Base-by-base conservation (phyloP, 768 basidiomycete species). In the Mycena latifolia region DNA sequence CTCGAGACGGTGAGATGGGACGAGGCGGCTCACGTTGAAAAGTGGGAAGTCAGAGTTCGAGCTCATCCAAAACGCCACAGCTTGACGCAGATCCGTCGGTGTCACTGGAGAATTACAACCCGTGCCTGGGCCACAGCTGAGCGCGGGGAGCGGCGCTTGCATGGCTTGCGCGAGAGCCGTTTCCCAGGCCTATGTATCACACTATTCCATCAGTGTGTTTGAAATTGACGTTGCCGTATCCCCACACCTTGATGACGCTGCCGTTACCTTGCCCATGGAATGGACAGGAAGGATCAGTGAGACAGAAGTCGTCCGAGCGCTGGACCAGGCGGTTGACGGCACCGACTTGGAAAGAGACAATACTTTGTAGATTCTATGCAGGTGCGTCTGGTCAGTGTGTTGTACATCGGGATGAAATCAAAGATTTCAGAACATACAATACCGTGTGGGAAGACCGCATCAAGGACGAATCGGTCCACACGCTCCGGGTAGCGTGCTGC, bases 241-340 rank as follows among this genome's bases (percentile, higher is more conserved):
- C 24, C 9, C 50, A 27, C 24, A 62, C 61, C 74, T 86, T 17
- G 83, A 86, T 5, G 83, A 80, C 71, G 69, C 65, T 66, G 31
- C 71, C 71, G n/a, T 69, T 69, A 1, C 71, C 71, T 28, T 71
- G 68, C 1, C 45, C 46, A 50, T 71, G 46, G 56, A 71, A 71
- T 0, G 71, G 71, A 37, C 71, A 71, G 1, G 68, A 28, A 11
- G 71, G 24, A 47, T 72, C 60, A 37, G 22, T 50, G 39, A 69
- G 54, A 39, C 71, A 72, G 33, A 54, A 70, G 5, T 62, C 69
- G 54, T 72, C 71, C 3, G 71, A 65, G 29, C 71, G 69, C 12
- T 39, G 50, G 10, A 72, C 29, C 14, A 72, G 62, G 10, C 71
- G 69, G 33, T 72, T 70, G 6, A 51, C 51, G 0, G 69, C 69